A percentile compares a stretch with the other conserved stretches of the same genome.
Conservation (phyloP, 129 eudicot genomes). For the Helichrysum umbraculigerum region DNA sequence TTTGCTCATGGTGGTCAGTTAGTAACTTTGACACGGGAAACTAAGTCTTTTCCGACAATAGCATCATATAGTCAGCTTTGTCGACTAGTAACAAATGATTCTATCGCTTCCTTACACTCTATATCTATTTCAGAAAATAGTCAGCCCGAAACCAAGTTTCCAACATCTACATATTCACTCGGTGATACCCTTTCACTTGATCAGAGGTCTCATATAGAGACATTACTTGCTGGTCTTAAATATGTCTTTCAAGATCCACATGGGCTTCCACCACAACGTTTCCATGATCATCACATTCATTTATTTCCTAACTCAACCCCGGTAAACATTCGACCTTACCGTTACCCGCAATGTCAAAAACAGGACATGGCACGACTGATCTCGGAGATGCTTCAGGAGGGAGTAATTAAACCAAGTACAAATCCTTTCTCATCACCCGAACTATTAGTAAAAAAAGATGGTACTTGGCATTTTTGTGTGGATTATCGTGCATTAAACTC, state of each 20-base stretch:
- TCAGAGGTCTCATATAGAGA: background rate
- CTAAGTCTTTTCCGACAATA: background rate
- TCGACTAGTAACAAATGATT: background rate
- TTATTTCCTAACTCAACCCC: background rate
- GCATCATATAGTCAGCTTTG: background rate
- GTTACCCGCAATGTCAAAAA: background rate
- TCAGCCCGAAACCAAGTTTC: background rate
- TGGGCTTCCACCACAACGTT: background rate
- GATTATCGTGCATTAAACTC: no score
- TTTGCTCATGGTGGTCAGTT: background rate
- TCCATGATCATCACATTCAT: background rate
- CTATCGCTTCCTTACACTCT: background rate
- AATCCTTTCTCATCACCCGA: no score
- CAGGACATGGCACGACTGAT: background rate
- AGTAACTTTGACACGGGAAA: background rate
- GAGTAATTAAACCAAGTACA: no score
- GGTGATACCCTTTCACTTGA: background rate
- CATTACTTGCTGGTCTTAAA: background rate
- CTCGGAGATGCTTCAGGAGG: background rate
- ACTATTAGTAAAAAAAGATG: no score
- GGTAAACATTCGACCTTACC: background rate
- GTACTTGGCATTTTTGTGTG: no score
- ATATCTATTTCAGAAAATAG: background rate
- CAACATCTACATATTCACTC: background rate
- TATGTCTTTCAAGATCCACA: background rate